Base-by-base conservation (phyloP, 2,329 filamentous ascomycete genomes). In the Cladophialophora carrionii region DNA sequence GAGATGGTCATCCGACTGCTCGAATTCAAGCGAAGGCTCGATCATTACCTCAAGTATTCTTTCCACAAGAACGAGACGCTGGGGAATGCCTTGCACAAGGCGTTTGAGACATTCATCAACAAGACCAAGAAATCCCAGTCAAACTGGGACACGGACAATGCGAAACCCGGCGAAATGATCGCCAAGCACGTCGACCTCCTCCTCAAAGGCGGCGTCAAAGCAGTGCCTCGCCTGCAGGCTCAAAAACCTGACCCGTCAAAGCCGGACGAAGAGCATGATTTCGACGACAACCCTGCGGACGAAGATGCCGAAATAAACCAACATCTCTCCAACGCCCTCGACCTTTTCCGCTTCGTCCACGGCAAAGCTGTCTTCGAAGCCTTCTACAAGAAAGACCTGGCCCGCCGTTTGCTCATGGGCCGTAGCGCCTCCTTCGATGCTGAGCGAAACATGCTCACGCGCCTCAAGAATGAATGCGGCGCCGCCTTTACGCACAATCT, bases 371-470 rank as follows among this genome's bases (percentile, higher is more conserved):
- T 97, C 0, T 99, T 99, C 69, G 95, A 99, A 76, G 94, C 95
- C 0, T 99, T 99, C 76, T 99, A 99, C 84, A 99, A 99, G 82
- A 96, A 95, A 73, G 95, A 98, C 74, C 84, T 99, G 57, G 94
- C 96, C 0, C 86, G 93, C 17, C 86, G 95, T 54, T 80, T 99
- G 49, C 83, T 99, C 62, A 93, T 98, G 91, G 90, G 89, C 46
- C 87, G 93, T 69, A 97, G 92, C 75, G 93, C 94, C 24, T 97
- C 92, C 74, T 90, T 94, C 62, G 95, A 99, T 77, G 94, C 95
- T 0, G 96, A 99, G 79, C 87, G 93, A 68, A 96, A 90, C 78
- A 99, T 99, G 95, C 84, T 99, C 55, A 84, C 90, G 29, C 91
- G 96, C 71, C 83, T 99, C 31, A 94, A 95, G 78, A 90, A 88